These are phyloP conservation scores for Euphorbia peplus DNA, from an alignment of 345 rosid species.

Conservation along the genomic window DNA sequence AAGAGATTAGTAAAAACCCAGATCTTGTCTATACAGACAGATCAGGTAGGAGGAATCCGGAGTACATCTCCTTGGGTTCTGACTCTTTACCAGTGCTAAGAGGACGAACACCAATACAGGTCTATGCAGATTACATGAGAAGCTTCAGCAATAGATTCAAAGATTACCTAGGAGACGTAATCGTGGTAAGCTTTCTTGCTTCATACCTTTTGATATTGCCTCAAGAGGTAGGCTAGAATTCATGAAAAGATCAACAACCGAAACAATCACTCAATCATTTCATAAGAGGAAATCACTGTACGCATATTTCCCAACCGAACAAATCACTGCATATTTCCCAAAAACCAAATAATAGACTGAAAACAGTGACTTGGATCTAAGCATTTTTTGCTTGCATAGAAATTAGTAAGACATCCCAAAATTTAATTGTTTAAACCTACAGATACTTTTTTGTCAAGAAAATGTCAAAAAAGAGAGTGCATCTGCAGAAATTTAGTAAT, in stretches of 20 bases:
- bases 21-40: slow-evolving; percentile 92
- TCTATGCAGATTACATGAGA: slow-evolving; percentile 86
- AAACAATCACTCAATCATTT: not conserved
- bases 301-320: no score
- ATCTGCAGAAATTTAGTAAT: not conserved
- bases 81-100: slow-evolving; percentile 68
- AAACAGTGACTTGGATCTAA: not conserved
- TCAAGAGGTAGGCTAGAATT: not conserved
- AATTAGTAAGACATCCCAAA: not conserved
- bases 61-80: slow-evolving; percentile 91
- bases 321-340: not conserved
- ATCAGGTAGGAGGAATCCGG: slow-evolving; percentile 86
- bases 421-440: not conserved
- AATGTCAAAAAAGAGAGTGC: not conserved
- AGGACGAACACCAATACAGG: slow-evolving; percentile 95
- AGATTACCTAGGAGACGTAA: slow-evolving; percentile 60
- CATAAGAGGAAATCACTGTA: not conserved
- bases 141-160: slow-evolving; percentile 81
- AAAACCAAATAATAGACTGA: not conserved
- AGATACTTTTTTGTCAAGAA: not conserved
- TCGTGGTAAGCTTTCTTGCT: slow-evolving; percentile 55
- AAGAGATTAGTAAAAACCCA: slow-evolving; percentile 82
- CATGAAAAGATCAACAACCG: not conserved
- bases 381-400: not conserved
- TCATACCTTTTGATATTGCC: not conserved